Base-by-base conservation (phyloP, 1,284 basidiomycete species). In the Heimioporus retisporus region DNA sequence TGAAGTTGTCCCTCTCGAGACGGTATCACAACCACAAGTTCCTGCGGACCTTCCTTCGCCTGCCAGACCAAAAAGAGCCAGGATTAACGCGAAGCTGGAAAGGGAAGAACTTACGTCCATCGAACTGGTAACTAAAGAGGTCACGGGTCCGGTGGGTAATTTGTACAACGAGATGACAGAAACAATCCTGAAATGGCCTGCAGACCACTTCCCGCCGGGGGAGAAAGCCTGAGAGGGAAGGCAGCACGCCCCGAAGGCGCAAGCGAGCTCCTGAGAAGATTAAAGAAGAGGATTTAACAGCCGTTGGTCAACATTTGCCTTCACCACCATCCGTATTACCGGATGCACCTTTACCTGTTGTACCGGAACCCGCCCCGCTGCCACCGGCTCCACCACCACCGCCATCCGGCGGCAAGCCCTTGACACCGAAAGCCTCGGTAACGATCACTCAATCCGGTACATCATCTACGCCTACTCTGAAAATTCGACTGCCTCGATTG, bases 401-500 rank as follows among this genome's bases (percentile, higher is more conserved):
- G 43, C 75, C 68, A 60, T 11, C 69, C 3, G 40, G 54, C 13
- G 35, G 68, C 50, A 77, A 78, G 43, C 79, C 79, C 42, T 63
- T 64, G 60, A 78, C 77, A 40, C 79, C 77, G 43, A 81, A 81
- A 61, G 73, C 79, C 16, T 77, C 77, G 18, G 72, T 80, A 53
- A 79, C 76, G 2, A 79, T 80, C 59, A 80, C 79, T 21, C 79
- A 81, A 46, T 77, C 77, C 4, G 63, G 65, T 35, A 68, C 77
- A 57, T 79, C 77, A 16, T 69, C 79, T 46, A 78, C 79, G 18
- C 79, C 77, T 51, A 79, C 77, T 31, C 74, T 78, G 40, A 78
- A 80, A 70, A 78, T 78, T 46, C 77, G 77, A 63, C 60, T 78
- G 56, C 77, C 77, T 54, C 76, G 76, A 59, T 60, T 77, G 46